Percentiles rank a stretch among this genome's conserved stretches.
Evolutionary conservation across 768 basidiomycete genomes (phyloP).

Genomic region (Tulasnella sp.): DNA sequence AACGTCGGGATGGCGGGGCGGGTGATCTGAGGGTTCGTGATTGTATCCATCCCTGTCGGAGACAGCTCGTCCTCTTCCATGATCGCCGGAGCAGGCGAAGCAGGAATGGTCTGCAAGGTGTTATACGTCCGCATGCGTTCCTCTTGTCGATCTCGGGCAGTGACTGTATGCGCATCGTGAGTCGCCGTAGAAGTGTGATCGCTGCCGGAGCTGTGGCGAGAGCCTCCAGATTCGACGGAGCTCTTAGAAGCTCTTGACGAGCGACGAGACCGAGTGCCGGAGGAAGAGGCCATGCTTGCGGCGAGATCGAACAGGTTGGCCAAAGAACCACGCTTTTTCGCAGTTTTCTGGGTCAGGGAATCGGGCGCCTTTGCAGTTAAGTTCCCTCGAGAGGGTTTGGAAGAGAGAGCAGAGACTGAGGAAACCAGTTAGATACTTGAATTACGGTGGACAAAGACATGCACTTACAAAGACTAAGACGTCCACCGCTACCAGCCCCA

Average conservation of each 20-base stretch:
- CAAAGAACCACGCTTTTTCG: not conserved
- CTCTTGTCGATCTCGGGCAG: not conserved
- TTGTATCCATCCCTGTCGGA: not conserved
- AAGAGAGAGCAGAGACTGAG: not conserved
- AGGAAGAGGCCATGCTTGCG: not conserved
- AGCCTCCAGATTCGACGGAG: not conserved
- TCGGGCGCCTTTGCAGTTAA: not conserved
- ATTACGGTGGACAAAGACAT: not conserved
- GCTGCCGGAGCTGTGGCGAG: not conserved
- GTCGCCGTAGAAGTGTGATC: not conserved
- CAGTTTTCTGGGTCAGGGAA: not conserved
- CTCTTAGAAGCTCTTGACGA: not conserved
- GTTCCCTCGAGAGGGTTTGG: not conserved
- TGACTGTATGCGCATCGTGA: not conserved
- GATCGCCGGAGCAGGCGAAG: not conserved
- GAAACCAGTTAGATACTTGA: not conserved
- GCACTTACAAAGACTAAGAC: not conserved
- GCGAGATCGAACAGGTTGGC: conserved; percentile 5
- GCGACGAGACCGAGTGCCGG: not conserved
- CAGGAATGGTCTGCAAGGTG: not conserved
- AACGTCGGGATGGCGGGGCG: not conserved
- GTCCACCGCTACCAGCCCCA: not conserved
- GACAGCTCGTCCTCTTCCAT: not conserved
- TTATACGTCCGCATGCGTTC: not conserved
- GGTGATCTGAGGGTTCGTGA: not conserved